These are phyloP conservation scores for Parsonsia alboflavescens DNA, from an alignment of 257 asterid genomes.

Conservation along the genomic window DNA sequence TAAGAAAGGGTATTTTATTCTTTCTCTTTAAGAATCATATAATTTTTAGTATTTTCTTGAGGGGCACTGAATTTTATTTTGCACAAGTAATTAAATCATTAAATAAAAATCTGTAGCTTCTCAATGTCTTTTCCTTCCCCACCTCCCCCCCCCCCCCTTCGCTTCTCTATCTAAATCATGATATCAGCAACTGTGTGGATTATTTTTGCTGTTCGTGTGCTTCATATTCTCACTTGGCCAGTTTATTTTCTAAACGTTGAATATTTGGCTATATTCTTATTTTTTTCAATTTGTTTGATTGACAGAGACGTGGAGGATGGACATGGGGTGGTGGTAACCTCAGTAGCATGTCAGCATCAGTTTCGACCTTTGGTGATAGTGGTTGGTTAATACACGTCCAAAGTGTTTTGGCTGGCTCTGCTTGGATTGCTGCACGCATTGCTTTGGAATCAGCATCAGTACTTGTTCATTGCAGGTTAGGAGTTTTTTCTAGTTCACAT, in stretches of 20 bases:
- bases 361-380: slow-evolving; percentile 93
- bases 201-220: neutral
- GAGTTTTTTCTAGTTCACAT: neutral
- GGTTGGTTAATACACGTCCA: slow-evolving; percentile 98
- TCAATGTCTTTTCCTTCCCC: neutral
- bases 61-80: too few relatives aligned
- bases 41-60: too few relatives aligned
- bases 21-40: too few relatives aligned
- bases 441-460: slow-evolving; percentile 93
- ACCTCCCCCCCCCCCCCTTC: neutral
- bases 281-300: slow-evolving; percentile 17
- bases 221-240: neutral
- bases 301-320: slow-evolving; percentile 96
- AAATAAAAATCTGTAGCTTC: neutral
- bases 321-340: slow-evolving; percentile 98
- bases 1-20: too few relatives aligned
- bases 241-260: slow-evolving; percentile 3
- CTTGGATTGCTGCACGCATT: slow-evolving; percentile 99
- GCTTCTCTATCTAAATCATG: neutral
- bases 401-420: slow-evolving; percentile 93
- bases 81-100: too few relatives aligned
- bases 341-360: slow-evolving; percentile 99
- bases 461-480: slow-evolving; percentile 98
- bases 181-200: neutral
- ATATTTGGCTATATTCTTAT: slow-evolving; percentile 7